Evolutionary conservation across 805 yeast genomes (phyloP).

Genomic region (Maudiozyma turicensis): DNA sequence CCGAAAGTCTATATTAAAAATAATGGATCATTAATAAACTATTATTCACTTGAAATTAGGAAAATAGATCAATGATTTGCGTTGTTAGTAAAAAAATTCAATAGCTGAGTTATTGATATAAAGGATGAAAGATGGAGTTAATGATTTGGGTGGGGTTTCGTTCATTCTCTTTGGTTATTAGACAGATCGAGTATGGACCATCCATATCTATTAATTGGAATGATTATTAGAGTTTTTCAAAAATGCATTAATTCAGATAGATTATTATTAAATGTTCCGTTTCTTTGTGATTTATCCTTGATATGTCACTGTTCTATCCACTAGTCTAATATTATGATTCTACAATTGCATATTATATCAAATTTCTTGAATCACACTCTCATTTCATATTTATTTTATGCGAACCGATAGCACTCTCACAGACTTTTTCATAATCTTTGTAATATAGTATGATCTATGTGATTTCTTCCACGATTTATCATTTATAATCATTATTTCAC

Average conservation of each 20-base stretch:
- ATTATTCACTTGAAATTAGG: neutral
- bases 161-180: neutral
- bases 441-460: neutral
- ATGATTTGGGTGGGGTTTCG: too few species aligned
- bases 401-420: too few species aligned
- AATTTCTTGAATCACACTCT: too few species aligned
- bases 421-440: neutral
- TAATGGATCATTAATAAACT: neutral
- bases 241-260: neutral
- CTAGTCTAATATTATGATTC: neutral
- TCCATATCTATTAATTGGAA: neutral
- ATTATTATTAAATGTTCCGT: too few species aligned
- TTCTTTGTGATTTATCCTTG: too few species aligned
- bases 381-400: too few species aligned
- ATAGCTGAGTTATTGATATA: too few species aligned
- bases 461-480: neutral
- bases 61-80: neutral
- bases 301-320: neutral
- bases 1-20: slow-evolving; percentile 78
- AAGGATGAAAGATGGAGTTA: too few species aligned
- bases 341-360: too few species aligned
- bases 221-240: neutral
- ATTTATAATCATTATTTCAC: neutral
- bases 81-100: neutral
- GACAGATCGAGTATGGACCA: neutral